Base-by-base conservation (phyloP, 2,329 filamentous ascomycete species). In the Penicillium sp. region DNA sequence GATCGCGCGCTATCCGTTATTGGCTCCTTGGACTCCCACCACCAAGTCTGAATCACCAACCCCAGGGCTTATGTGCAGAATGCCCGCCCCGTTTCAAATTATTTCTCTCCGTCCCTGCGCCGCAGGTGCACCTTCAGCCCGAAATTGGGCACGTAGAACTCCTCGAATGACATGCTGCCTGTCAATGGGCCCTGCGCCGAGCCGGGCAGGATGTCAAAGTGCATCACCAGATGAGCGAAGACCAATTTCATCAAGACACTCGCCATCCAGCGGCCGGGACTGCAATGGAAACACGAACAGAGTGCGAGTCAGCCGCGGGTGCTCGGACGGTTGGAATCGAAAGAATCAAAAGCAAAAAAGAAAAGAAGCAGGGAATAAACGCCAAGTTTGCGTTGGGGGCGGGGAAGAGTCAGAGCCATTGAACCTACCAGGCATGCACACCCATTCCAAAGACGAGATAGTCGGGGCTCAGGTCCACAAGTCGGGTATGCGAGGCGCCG, bases 91-190 rank as follows among this genome's bases (percentile, higher is more conserved):
- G n/a, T n/a, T n/a, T n/a, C n/a, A 26, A 19, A 4, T 13, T 16
- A 21, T 28, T 29, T 14, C 25, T 13, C 14, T 47, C 49, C 7
- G 41, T 7, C 53, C 62, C 17, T 70, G 45, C 39, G 69, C 63
- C n/a, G 40, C 30, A 45, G 60, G 20, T 10, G 62, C 53, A 26
- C 34, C 27, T 45, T 42, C 3, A 74, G 17, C 4, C 42, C 41
- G 8, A 55, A 52, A 30, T 54, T 50, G 10, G 52, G 52, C 16
- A 55, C 52, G 34, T 48, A 50, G 26, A 55, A 53, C 35, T 55
- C 52, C 46, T 53, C 50, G 15, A 55, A 50, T 6, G 52, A 55
- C 38, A 55, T 39, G n/a, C 48, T 48, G 3, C 48, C 45, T 7
- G 41, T 45, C 30, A 54, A 29, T 3, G 41, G 25, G 1, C 11